Evolutionary conservation across 306 rosid genomes (phyloP).

Genomic region (Cajanus cajan): DNA sequence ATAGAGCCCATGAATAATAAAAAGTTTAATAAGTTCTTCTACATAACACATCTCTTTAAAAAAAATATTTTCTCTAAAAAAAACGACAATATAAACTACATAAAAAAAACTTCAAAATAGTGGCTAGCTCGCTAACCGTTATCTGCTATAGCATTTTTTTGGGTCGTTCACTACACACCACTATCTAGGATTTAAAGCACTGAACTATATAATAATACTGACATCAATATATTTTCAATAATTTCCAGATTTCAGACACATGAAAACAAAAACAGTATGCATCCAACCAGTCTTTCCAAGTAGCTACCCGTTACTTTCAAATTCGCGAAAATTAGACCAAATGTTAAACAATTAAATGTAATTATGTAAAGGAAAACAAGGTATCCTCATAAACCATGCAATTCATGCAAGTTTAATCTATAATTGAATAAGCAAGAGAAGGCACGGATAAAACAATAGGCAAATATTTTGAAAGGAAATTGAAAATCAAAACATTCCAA

Average conservation of each 20-base stretch:
- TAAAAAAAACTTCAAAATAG: background rate
- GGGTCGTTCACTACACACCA: too few relatives aligned
- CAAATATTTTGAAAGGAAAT: conserved; percentile 31
- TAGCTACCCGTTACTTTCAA: background rate
- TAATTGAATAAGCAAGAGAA: conserved; percentile 30
- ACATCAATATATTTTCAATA: conserved; percentile 5
- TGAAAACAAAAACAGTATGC: conserved; percentile 17
- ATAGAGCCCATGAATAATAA: too few relatives aligned
- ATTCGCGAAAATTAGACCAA: conserved; percentile 1
- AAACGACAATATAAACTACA: background rate
- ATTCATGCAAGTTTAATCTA: conserved; percentile 23
- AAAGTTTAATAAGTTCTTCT: too few relatives aligned
- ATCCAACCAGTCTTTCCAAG: conserved; percentile 10
- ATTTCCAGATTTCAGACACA: background rate
- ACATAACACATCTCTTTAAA: too few relatives aligned
- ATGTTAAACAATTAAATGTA: background rate
- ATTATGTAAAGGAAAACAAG: conserved; percentile 7
- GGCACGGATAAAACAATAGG: conserved; percentile 13
- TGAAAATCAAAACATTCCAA: conserved; percentile 18
- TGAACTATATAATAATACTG: background rate
- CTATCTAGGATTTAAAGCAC: background rate
- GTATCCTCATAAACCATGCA: conserved; percentile 33
- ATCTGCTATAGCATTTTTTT: background rate
- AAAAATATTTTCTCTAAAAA: too few relatives aligned
- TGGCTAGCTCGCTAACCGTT: background rate